Evolutionary conservation across 306 rosid genomes (phyloP).

Genomic region (Hippophae gyantsensis): DNA sequence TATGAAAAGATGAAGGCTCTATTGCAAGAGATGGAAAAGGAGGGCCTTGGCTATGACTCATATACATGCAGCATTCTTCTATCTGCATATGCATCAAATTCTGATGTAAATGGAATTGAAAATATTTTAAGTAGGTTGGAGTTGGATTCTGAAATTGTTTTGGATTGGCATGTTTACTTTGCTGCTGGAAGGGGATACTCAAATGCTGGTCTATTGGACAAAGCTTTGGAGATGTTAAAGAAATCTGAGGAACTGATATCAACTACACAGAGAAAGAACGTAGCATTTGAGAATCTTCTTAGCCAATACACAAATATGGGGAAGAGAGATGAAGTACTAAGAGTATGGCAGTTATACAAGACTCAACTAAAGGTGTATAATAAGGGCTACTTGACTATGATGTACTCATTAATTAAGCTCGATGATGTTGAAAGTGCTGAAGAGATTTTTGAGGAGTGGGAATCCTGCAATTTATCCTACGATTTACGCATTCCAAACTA

Average conservation of each 20-base stretch:
- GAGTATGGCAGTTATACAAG: conserved; percentile 21
- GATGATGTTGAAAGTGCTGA: conserved; percentile 25
- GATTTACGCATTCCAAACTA: conserved; percentile 20
- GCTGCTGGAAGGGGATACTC: conserved; percentile 14
- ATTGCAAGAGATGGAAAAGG: conserved; percentile 25
- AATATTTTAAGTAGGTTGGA: conserved; percentile 7
- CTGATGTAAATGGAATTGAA: conserved; percentile 15
- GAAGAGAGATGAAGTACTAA: conserved; percentile 19
- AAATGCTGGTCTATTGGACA: conserved; percentile 13
- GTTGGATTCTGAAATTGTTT: not conserved
- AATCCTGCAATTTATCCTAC: conserved; percentile 7
- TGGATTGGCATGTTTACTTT: conserved; percentile 12
- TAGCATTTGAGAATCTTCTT: conserved; percentile 10
- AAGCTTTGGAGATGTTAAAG: conserved; percentile 19
- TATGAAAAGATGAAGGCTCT: conserved; percentile 15
- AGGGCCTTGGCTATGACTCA: conserved; percentile 1
- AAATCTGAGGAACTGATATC: conserved; percentile 15
- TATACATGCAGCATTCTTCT: conserved; percentile 16
- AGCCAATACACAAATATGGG: conserved; percentile 21
- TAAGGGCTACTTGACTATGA: conserved; percentile 9
- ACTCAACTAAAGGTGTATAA: conserved; percentile 5
- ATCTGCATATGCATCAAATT: conserved; percentile 13
- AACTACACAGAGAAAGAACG: conserved; percentile 1
- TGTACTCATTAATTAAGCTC: conserved; percentile 13
- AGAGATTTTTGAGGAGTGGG: conserved; percentile 27